Base-by-base conservation (phyloP, 805 yeast genomes). In the Priceomyces haplophilus region DNA sequence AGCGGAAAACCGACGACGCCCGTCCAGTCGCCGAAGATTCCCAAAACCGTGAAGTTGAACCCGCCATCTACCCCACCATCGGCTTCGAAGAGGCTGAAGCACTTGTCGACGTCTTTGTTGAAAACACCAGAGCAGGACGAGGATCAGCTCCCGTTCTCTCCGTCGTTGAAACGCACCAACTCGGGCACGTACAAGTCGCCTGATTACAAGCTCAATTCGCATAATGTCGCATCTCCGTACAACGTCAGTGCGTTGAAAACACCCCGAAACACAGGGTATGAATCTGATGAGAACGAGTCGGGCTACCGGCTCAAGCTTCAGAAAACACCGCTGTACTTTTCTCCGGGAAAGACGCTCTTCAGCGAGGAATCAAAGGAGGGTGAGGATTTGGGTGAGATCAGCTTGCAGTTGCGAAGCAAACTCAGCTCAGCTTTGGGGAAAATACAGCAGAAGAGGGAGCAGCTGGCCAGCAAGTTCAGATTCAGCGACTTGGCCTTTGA, bases 401-500 rank as follows among this genome's bases (percentile, higher is more conserved):
- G 72, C 45, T 46, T 59, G 20, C 71, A 67, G 47, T 52, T 70
- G 34, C 67, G 66, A 42, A 63, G 54, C 42, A 57, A 56, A 47
- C 53, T 70, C 33, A 65, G 66, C 40, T 64, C 64, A 47, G 76
- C 76, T 7, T 53, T 69, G 30, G 73, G 69, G 3, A 63, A 69
- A 46, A 48, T 70, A 37, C 71, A 69, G 49, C 58, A 55, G 37
- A 43, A 44, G 40, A 55, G 55, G 31, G 27, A 54, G 15, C 46
- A 47, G 17, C 44, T 46, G 10, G 42, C 46, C 7, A 50, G 52
- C 32, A 62, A 56, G 35, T 48, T 64, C 34, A 54, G 61, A 24
- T 68, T 67, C 37, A 55, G 69, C 2, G 68, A 63, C 41, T 49
- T 62, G 20, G 50, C 64, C 11, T 58, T 61, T 32, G 51, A 54